Percentiles rank a stretch among this genome's conserved stretches.
These are phyloP conservation scores for Aspergillus sp. DNA, from an alignment of 2,329 filamentous ascomycete species.

Conservation along the genomic window DNA sequence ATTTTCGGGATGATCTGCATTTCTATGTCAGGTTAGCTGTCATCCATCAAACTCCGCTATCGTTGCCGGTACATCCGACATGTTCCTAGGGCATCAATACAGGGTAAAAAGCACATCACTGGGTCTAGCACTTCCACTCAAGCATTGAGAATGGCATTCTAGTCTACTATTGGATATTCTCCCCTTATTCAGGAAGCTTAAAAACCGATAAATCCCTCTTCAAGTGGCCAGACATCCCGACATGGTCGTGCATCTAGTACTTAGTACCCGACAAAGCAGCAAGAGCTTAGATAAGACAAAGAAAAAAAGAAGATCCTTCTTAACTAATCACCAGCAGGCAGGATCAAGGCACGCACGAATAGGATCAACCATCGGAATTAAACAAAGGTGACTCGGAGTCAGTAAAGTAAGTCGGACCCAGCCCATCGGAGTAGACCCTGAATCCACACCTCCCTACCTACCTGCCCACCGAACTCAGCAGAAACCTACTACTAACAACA, in stretches of 20 bases:
- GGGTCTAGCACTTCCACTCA: too few relatives aligned
- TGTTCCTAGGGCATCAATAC: too few relatives aligned
- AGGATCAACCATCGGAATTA: not conserved
- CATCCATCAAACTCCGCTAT: too few relatives aligned
- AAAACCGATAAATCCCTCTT: not conserved
- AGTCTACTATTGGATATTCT: too few relatives aligned
- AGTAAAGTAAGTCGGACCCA: too few relatives aligned
- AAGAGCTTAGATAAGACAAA: not conserved
- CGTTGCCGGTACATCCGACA: too few relatives aligned
- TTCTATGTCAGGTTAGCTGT: too few relatives aligned
- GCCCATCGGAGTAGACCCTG: not conserved
- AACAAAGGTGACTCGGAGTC: not conserved
- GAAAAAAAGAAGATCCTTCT: not conserved
- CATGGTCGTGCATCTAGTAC: not conserved
- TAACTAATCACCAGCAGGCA: not conserved
- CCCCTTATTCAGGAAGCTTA: not conserved
- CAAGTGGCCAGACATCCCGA: not conserved
- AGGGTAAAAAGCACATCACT: too few relatives aligned
- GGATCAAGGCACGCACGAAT: not conserved
- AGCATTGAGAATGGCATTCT: too few relatives aligned
- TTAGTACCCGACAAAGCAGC: not conserved
- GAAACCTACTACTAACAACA: not conserved
- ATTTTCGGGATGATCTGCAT: too few relatives aligned
- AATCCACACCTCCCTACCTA: not conserved
- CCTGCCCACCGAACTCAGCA: not conserved